Conservation (phyloP, 768 basidiomycete species). For the Panellus pusillus region DNA sequence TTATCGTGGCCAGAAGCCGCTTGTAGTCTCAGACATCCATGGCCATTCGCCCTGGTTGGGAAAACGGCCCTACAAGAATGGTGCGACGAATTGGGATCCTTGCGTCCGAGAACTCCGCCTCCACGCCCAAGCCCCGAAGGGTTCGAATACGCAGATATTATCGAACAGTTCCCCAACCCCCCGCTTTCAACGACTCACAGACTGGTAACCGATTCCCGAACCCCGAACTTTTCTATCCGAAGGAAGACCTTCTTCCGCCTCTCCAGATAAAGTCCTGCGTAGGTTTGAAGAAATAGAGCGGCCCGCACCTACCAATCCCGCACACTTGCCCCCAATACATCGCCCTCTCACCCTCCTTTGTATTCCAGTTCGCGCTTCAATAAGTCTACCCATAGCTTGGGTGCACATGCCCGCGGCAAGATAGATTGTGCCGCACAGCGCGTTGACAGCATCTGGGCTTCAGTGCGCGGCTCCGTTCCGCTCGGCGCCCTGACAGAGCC, state of each 20-base stretch:
- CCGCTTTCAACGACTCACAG: constrained; percentile 1
- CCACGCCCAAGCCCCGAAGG: background rate
- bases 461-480: background rate
- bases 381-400: constrained; percentile 11
- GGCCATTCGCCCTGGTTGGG: constrained; percentile 1
- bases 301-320: background rate
- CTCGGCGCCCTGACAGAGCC: background rate
- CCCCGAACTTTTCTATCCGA: background rate
- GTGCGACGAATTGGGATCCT: constrained; percentile 3
- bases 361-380: constrained; percentile 6
- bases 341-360: background rate
- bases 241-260: constrained; percentile 11
- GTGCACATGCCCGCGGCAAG: background rate
- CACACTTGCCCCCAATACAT: background rate
- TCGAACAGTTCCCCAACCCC: constrained; percentile 9
- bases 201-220: background rate
- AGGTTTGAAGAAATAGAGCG: constrained; percentile 8
- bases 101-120: background rate
- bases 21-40: constrained; percentile 12
- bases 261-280: constrained; percentile 7
- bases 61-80: background rate
- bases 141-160: background rate
- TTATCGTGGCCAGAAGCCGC: constrained; percentile 12
- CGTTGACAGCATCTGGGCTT: background rate
- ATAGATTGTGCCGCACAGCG: background rate